Evolutionary conservation across 495 filamentous ascomycete species (phyloP).

Genomic region (Recurvomyces mirabilis): DNA sequence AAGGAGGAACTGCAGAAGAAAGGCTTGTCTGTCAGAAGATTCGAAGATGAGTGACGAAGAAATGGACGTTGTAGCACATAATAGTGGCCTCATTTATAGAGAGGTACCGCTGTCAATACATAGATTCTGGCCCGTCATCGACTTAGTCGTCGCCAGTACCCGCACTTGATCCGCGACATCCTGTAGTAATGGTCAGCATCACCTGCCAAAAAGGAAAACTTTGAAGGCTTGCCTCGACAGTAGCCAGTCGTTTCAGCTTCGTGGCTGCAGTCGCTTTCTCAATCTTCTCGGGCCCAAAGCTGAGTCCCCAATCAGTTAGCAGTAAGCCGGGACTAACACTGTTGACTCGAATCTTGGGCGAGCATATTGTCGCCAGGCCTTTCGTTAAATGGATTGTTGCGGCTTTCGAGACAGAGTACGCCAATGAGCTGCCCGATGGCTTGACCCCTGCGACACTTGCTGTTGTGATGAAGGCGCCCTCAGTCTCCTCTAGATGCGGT

Average conservation of each 20-base stretch:
- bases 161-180: constrained; percentile 31
- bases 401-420: constrained; percentile 35
- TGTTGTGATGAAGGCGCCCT: constrained; percentile 44
- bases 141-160: constrained; percentile 26
- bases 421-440: constrained; percentile 39
- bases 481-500: constrained; percentile 36
- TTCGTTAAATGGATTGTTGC: constrained; percentile 47
- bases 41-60: constrained; percentile 55
- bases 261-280: constrained; percentile 35
- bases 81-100: constrained; percentile 11
- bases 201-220: background rate
- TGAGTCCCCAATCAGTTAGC: constrained; percentile 41
- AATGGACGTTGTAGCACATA: too few relatives aligned
- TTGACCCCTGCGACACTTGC: constrained; percentile 44
- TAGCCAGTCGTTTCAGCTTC: constrained; percentile 41
- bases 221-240: constrained; percentile 33
- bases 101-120: constrained; percentile 26
- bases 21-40: constrained; percentile 63
- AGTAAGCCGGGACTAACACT: constrained; percentile 40
- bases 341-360: constrained; percentile 44
- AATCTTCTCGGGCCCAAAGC: constrained; percentile 37
- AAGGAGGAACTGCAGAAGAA: constrained; percentile 65
- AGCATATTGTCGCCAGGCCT: constrained; percentile 38
- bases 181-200: constrained; percentile 5
- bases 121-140: constrained; percentile 31